Evolutionary conservation across 1,284 basidiomycete species (phyloP), one percentile per base, ranked within the genome.

Genomic region (Fereydounia khargensis): DNA sequence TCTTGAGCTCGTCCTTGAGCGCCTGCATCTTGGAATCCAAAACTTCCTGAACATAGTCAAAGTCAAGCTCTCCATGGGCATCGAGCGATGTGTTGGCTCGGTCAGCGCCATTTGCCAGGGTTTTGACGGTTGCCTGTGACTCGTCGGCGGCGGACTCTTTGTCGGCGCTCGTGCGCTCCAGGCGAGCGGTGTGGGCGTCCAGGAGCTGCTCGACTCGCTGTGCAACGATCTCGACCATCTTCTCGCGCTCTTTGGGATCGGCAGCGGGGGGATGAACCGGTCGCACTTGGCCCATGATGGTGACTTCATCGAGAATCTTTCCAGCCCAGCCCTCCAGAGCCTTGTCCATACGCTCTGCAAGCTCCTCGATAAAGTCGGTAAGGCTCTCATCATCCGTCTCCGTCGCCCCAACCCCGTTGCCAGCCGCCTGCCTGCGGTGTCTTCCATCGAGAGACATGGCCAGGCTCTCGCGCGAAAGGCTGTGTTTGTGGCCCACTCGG

Each of bases 281-380:
- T 2, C 68, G 47, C 24, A 68, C 65, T 35, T 70, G 68, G 14
- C 68, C 68, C 59, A 68, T 65, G 46, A 67, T 70, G 9, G 63
- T 68, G 32, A 70, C 66, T 22, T 70, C 66, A 20, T 70, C 66
- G 17, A 70, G 42, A 19, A 70, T 70, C 42, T 62, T 68, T 41
- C 64, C 68, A 1, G 66, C 68, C 68, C 68, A 70, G 13, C 60
- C 68, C 30, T 70, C 68, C 17, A 70, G 43, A 3, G 48, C 53
- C 39, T 61, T 64, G 31, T 67, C 66, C 10, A 66, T 31, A 2
- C 68, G 53, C 11, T 65, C 56, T 10, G 49, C 68, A 11, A 70
- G 54, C 51, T 69, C 68, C 23, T 70, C 68, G 28, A 70, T 56
- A 35, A 69, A 54, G 40, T 70, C 66, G 16, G 42, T 51, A 3